Evolutionary conservation across 2,329 filamentous ascomycete species (phyloP).

Genomic region (Xenosphaeropsis pyriputrescens): DNA sequence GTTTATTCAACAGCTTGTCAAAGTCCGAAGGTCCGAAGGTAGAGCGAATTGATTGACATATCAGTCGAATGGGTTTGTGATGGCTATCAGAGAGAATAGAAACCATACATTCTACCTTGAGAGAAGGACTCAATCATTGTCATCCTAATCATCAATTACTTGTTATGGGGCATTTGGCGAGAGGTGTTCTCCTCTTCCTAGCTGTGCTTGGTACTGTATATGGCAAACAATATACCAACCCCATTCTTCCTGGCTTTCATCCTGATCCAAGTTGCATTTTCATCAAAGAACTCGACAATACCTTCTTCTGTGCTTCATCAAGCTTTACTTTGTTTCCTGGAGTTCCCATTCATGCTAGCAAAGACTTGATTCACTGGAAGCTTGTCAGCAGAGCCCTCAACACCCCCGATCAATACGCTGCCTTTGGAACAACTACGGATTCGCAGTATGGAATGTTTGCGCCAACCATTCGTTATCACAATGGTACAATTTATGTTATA

Average conservation of each 20-base stretch:
- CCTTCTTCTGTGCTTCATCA: slow-evolving; percentile 33
- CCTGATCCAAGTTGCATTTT: slow-evolving; percentile 17
- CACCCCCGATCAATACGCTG: slow-evolving; percentile 3
- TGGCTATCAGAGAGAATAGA: too few species aligned
- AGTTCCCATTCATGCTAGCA: slow-evolving; percentile 1
- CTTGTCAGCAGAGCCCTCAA: slow-evolving; percentile 24
- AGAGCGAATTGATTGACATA: too few species aligned
- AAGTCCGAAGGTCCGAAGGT: too few species aligned
- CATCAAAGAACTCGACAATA: slow-evolving; percentile 8
- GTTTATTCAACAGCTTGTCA: too few species aligned
- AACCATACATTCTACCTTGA: too few species aligned
- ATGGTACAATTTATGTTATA: slow-evolving; percentile 18
- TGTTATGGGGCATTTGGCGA: too few species aligned
- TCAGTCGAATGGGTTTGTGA: too few species aligned
- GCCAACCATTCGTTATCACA: slow-evolving; percentile 16
- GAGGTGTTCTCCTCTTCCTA: too few species aligned
- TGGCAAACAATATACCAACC: slow-evolving; percentile 17
- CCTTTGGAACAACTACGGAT: slow-evolving; percentile 8
- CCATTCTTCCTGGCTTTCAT: slow-evolving; percentile 18
- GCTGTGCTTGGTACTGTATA: too few species aligned
- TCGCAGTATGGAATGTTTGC: slow-evolving; percentile 22
- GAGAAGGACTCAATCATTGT: too few species aligned
- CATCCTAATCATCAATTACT: too few species aligned
- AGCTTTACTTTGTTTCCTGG: neutral
- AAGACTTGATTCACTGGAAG: slow-evolving; percentile 23